Evolutionary conservation across 2,329 filamentous ascomycete genomes (phyloP).

Genomic region (Colletotrichum chlorophyti): DNA sequence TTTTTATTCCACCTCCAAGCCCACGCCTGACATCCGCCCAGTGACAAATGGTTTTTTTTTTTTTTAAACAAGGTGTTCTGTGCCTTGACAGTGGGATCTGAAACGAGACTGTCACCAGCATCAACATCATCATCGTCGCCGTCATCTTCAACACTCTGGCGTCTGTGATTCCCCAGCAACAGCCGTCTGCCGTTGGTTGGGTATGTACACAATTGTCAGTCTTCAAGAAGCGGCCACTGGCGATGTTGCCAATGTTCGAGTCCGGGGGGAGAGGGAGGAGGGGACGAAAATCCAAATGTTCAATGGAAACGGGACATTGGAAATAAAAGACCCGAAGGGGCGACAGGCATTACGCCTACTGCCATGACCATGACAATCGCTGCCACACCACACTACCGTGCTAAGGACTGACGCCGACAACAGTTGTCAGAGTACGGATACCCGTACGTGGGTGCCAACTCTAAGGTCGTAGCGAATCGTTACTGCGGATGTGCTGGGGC

Average conservation of each 20-base stretch:
- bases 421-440: no score
- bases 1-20: neutral
- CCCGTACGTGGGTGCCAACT: neutral
- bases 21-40: neutral
- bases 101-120: neutral
- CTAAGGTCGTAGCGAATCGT: neutral
- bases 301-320: no score
- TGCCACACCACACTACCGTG: neutral
- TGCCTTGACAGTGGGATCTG: no score
- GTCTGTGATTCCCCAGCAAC: neutral
- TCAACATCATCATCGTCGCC: neutral
- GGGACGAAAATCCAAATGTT: no score
- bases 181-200: neutral
- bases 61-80: no score
- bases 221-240: neutral
- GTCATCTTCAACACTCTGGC: neutral
- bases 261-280: no score
- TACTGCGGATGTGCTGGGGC: slow-evolving; percentile 10
- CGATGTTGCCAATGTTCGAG: slow-evolving; percentile 1
- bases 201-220: neutral
- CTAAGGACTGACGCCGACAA: no score
- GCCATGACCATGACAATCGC: neutral
- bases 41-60: no score
- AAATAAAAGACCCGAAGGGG: no score
- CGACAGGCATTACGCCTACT: neutral